A percentile compares a stretch with the other conserved stretches of the same genome.
Conservation (phyloP, 345 rosid genomes). For the Gossypium australe region DNA sequence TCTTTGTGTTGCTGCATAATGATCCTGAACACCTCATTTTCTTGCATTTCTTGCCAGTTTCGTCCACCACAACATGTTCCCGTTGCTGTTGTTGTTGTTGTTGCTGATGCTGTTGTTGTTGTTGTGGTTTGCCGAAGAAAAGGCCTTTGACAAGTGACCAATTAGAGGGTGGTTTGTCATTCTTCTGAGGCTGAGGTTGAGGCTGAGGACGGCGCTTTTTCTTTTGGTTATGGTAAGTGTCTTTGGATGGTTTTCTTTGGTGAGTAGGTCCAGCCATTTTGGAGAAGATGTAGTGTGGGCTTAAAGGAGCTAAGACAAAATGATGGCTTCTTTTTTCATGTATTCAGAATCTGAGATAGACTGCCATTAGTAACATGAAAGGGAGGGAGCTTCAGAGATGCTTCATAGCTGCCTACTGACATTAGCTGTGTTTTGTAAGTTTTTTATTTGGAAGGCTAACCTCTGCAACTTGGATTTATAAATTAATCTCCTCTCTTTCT, state of each 20-base stretch:
- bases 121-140: constrained; percentile 41
- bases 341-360: background rate
- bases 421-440: constrained; percentile 5
- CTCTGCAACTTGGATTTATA: background rate
- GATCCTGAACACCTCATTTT: constrained; percentile 76
- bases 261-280: constrained; percentile 43
- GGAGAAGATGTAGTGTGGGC: background rate
- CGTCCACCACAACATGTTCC: constrained; percentile 20
- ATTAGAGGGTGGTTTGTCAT: constrained; percentile 35
- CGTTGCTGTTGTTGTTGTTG: constrained; percentile 13
- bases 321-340: background rate
- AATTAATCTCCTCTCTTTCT: background rate
- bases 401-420: background rate
- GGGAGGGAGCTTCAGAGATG: constrained; percentile 8
- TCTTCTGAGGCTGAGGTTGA: constrained; percentile 17
- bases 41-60: constrained; percentile 50
- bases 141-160: constrained; percentile 55
- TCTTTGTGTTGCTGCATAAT: constrained; percentile 66
- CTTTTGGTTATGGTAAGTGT: constrained; percentile 31
- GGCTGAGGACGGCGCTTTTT: constrained; percentile 1
- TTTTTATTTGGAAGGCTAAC: background rate
- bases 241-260: constrained; percentile 28
- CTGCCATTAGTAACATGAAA: background rate
- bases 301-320: background rate
- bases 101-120: constrained; percentile 23